These are phyloP conservation scores for Chenopodium album DNA, from an alignment of 148 eudicot species.

Conservation along the genomic window DNA sequence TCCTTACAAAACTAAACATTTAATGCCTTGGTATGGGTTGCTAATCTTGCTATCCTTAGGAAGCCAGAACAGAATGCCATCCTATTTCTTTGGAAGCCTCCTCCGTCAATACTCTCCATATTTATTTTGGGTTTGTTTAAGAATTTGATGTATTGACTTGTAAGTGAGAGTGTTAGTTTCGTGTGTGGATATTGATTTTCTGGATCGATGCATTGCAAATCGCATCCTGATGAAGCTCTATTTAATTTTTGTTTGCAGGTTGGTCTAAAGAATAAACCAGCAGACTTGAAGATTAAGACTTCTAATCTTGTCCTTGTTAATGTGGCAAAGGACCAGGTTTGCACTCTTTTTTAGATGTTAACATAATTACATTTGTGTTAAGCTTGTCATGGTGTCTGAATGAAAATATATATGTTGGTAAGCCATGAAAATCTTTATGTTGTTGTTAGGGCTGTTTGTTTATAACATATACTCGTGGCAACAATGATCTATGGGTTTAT, in stretches of 20 bases:
- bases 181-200: not conserved
- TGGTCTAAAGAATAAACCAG: constrained; percentile 76
- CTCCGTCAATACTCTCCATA: not conserved
- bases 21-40: not conserved
- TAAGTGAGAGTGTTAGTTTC: not conserved
- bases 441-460: not conserved
- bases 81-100: not conserved
- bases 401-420: not conserved
- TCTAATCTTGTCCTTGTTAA: constrained; percentile 69
- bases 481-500: not conserved
- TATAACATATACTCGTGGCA: not conserved
- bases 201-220: not conserved
- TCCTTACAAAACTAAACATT: no score
- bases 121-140: not conserved
- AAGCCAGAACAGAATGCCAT: not conserved
- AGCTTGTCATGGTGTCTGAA: not conserved
- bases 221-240: constrained; percentile 13
- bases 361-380: not conserved
- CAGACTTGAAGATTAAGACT: constrained; percentile 66
- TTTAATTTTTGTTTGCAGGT: constrained; percentile 48
- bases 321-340: constrained; percentile 70
- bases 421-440: not conserved
- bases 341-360: constrained; percentile 5
- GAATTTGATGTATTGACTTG: not conserved
- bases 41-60: not conserved